A percentile compares a stretch with the other conserved stretches of the same genome.
Conservation (phyloP, 2,329 filamentous ascomycete species). For the Neonectria ditissima region DNA sequence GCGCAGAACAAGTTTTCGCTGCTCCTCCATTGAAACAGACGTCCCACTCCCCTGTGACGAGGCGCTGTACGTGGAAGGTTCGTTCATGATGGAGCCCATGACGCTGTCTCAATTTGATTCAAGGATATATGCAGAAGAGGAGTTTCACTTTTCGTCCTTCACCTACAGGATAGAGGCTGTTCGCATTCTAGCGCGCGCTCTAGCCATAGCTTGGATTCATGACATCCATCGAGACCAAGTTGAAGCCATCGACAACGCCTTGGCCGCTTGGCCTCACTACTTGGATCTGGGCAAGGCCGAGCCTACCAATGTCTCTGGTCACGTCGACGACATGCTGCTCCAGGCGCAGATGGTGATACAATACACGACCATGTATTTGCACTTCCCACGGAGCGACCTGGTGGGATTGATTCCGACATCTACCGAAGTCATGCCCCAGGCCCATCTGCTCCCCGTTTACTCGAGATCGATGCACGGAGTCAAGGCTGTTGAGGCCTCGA, state of each 20-base stretch:
- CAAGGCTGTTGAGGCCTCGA: slow-evolving; percentile 40
- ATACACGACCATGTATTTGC: slow-evolving; percentile 35
- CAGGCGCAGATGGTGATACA: slow-evolving; percentile 39
- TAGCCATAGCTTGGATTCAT: slow-evolving; percentile 28
- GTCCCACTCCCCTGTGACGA: slow-evolving; percentile 39
- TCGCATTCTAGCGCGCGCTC: slow-evolving; percentile 33
- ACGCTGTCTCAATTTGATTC: slow-evolving; percentile 36
- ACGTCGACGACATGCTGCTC: slow-evolving; percentile 42
- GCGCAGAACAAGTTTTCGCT: slow-evolving; percentile 29
- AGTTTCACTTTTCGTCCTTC: slow-evolving; percentile 37
- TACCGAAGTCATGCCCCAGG: slow-evolving; percentile 19
- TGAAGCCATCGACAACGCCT: slow-evolving; percentile 37
- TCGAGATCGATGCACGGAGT: slow-evolving; percentile 34
- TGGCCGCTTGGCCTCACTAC: slow-evolving; percentile 40
- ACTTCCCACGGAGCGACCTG: slow-evolving; percentile 33
- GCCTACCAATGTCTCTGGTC: slow-evolving; percentile 34
- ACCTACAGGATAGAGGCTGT: slow-evolving; percentile 41
- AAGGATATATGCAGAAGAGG: slow-evolving; percentile 26
- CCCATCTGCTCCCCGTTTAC: slow-evolving; percentile 23
- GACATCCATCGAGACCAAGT: slow-evolving; percentile 35
- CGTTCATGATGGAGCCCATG: slow-evolving; percentile 27
- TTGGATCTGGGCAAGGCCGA: slow-evolving; percentile 31
- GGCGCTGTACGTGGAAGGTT: slow-evolving; percentile 13
- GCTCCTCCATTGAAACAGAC: slow-evolving; percentile 27
- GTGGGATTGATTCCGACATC: background rate